phyloP scores from a whole-genome alignment of 2,329 filamentous ascomycete species.

The Endothia cerciana region DNA sequence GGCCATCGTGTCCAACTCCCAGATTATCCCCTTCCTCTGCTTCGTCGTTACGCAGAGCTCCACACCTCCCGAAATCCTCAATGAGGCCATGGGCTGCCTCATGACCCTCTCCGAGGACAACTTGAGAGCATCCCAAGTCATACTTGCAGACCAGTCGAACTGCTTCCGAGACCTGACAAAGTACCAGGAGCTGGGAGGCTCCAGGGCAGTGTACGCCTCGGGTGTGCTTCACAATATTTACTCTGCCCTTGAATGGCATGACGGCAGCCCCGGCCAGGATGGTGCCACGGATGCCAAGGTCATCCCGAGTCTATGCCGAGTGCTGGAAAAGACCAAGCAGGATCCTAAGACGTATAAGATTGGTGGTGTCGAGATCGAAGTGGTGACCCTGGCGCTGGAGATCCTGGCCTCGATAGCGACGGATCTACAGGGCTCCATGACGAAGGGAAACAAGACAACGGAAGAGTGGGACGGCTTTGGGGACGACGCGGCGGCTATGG shows the following conservation, averaged over 20 bases:
- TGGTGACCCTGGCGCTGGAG: slow-evolving; percentile 61
- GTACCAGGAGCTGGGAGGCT: slow-evolving; percentile 51
- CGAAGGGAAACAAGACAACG: slow-evolving; percentile 46
- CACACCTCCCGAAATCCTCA: slow-evolving; percentile 47
- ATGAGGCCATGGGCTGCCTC: slow-evolving; percentile 58
- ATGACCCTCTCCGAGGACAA: slow-evolving; percentile 66
- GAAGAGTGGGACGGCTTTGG: slow-evolving; percentile 47
- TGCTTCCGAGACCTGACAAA: slow-evolving; percentile 55
- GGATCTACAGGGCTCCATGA: slow-evolving; percentile 55
- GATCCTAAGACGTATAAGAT: slow-evolving; percentile 32
- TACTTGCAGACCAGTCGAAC: slow-evolving; percentile 53
- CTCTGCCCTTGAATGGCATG: slow-evolving; percentile 55
- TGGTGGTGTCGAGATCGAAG: slow-evolving; percentile 48
- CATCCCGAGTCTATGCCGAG: slow-evolving; percentile 48
- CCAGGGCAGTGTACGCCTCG: slow-evolving; percentile 60
- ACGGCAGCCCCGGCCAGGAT: slow-evolving; percentile 52
- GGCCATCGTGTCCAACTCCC: slow-evolving; percentile 53
- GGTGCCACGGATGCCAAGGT: slow-evolving; percentile 55
- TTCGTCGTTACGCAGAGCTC: slow-evolving; percentile 49
- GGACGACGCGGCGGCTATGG: slow-evolving; percentile 45
- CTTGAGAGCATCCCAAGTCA: slow-evolving; percentile 52
- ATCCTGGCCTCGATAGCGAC: slow-evolving; percentile 68
- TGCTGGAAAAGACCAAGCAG: slow-evolving; percentile 42
- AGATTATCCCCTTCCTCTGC: slow-evolving; percentile 59
- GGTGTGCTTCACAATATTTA: slow-evolving; percentile 67